Evolutionary conservation across 768 basidiomycete species (phyloP).

Genomic region (Scleroderma citrinum): DNA sequence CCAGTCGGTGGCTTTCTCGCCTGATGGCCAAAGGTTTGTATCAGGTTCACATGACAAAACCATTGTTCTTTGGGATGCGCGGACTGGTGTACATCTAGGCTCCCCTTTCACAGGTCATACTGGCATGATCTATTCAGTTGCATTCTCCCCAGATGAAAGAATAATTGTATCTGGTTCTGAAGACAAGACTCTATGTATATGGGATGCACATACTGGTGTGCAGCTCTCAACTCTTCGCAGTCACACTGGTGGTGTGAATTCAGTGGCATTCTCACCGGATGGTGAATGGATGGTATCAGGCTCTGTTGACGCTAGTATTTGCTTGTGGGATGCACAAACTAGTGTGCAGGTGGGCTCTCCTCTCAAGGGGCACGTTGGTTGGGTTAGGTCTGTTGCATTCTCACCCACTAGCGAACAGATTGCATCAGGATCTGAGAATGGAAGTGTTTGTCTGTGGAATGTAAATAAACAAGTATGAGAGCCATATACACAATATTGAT

Average conservation of each 20-base stretch:
- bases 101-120: background rate
- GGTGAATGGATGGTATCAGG: background rate
- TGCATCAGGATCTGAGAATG: background rate
- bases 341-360: background rate
- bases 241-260: background rate
- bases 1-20: background rate
- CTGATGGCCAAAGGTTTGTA: background rate
- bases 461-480: background rate
- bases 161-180: background rate
- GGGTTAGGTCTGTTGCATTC: background rate
- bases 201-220: background rate
- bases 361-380: background rate
- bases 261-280: slow-evolving; percentile 1
- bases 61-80: background rate
- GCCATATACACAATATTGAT: no score
- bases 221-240: background rate
- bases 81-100: background rate
- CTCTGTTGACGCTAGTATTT: background rate
- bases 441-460: background rate
- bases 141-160: background rate
- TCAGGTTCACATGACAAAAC: background rate
- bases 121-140: background rate
- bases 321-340: background rate
- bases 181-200: background rate
- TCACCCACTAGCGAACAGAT: background rate